Evolutionary conservation across 179 eudicot genomes (phyloP).

Genomic region (Camellia oleifera): DNA sequence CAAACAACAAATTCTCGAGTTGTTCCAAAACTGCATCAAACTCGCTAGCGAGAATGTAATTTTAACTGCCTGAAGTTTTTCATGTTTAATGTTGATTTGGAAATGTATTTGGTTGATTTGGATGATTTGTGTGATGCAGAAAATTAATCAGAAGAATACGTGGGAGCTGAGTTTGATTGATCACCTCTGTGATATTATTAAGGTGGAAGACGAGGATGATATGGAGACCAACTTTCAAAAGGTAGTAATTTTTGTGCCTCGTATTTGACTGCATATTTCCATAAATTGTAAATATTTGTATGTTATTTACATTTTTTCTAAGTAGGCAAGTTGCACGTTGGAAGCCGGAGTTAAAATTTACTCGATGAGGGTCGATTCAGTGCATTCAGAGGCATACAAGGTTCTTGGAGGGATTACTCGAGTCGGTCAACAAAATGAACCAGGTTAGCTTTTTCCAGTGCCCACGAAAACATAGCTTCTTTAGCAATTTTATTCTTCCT

Average conservation of each 20-base stretch:
- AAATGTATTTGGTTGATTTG: neutral
- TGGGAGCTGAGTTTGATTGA: conserved; percentile 18
- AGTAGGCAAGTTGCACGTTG: conserved; percentile 92
- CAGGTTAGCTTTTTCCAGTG: conserved; percentile 34
- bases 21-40: conserved; percentile 15
- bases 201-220: conserved; percentile 16
- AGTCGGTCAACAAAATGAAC: conserved; percentile 68
- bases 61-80: neutral
- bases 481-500: neutral
- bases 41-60: conserved; percentile 17
- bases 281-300: neutral
- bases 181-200: conserved; percentile 18
- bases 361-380: conserved; percentile 88
- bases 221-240: conserved; percentile 13
- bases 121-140: conserved; percentile 1
- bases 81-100: neutral
- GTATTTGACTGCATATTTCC: neutral
- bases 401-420: conserved; percentile 94
- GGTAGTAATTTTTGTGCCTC: neutral
- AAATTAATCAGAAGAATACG: conserved; percentile 19
- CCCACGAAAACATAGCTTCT: neutral
- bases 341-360: conserved; percentile 99
- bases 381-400: conserved; percentile 96
- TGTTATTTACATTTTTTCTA: conserved; percentile 7
- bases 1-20: conserved; percentile 15